A percentile compares a stretch with the other conserved stretches of the same genome.
Conservation (phyloP, 352 stramenopile genomes). For the Globisporangium apiculatum region DNA sequence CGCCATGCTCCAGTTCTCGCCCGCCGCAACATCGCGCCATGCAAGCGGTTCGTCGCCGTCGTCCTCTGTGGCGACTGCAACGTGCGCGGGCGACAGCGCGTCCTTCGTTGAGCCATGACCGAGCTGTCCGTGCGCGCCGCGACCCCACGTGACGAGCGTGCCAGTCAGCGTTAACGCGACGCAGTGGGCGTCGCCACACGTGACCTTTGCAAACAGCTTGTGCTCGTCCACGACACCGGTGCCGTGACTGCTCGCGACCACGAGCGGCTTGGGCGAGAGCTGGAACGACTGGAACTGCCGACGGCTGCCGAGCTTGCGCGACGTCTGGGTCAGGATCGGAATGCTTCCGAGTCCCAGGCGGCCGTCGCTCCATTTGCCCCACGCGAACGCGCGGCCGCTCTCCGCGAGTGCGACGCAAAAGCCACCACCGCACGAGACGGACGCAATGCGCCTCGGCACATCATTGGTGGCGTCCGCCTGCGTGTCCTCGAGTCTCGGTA, state of each 20-base stretch:
- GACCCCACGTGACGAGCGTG: slow-evolving; percentile 68
- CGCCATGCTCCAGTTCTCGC: slow-evolving; percentile 75
- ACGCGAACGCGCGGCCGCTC: slow-evolving; percentile 60
- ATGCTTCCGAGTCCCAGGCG: slow-evolving; percentile 63
- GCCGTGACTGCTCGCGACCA: background rate
- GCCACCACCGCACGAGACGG: slow-evolving; percentile 59
- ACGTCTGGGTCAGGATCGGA: slow-evolving; percentile 35
- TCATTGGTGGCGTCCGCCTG: background rate
- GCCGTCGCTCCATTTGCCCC: slow-evolving; percentile 72
- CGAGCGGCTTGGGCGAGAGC: slow-evolving; percentile 20
- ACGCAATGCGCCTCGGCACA: slow-evolving; percentile 9
- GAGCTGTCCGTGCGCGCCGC: slow-evolving; percentile 72
- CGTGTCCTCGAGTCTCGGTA: slow-evolving; percentile 10
- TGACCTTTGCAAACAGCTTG: slow-evolving; percentile 27
- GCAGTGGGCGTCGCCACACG: slow-evolving; percentile 77
- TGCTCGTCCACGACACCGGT: too few species aligned
- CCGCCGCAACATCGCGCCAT: slow-evolving; percentile 50
- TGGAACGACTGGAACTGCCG: slow-evolving; percentile 64
- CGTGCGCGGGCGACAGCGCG: slow-evolving; percentile 18
- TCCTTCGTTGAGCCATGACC: slow-evolving; percentile 48
- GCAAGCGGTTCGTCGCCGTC: background rate
- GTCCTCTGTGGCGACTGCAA: slow-evolving; percentile 1
- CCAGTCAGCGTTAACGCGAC: slow-evolving; percentile 47
- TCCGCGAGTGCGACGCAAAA: slow-evolving; percentile 68
- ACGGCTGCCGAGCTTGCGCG: slow-evolving; percentile 24